These are phyloP conservation scores for Neospora caninum DNA, from an alignment of 169 alveolate genomes.

Conservation along the genomic window DNA sequence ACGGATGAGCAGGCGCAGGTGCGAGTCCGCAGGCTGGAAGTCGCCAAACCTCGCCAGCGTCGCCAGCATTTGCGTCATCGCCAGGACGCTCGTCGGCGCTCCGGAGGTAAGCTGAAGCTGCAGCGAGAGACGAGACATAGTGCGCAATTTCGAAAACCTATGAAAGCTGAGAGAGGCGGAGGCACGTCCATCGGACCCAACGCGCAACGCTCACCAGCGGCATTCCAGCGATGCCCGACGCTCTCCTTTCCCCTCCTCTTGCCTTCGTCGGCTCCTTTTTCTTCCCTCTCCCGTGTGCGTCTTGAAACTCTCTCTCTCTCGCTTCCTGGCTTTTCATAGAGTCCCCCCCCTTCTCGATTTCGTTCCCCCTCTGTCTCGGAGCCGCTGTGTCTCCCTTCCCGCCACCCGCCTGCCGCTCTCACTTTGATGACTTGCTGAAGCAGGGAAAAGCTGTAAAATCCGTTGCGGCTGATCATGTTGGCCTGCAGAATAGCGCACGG, in stretches of 20 bases:
- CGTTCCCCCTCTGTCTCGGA: too few relatives aligned
- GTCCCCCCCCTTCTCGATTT: background rate
- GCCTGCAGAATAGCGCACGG: background rate
- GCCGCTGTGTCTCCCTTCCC: too few relatives aligned
- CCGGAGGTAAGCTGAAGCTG: background rate
- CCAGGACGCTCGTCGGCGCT: background rate
- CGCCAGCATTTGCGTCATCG: background rate
- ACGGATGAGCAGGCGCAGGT: background rate
- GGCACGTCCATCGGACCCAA: too few relatives aligned
- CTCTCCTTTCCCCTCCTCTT: too few relatives aligned
- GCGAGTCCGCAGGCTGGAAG: background rate
- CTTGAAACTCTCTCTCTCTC: background rate
- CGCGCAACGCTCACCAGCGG: too few relatives aligned
- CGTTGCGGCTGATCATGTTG: conserved; percentile 15
- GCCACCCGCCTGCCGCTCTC: background rate
- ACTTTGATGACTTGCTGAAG: background rate
- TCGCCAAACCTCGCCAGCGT: background rate
- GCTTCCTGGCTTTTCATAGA: background rate
- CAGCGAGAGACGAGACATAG: too few relatives aligned
- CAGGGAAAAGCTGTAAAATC: background rate
- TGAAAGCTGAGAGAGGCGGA: too few relatives aligned
- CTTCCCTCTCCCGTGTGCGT: too few relatives aligned
- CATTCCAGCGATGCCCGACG: too few relatives aligned
- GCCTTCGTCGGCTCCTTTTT: too few relatives aligned
- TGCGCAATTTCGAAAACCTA: too few relatives aligned